Conservation (phyloP, 805 yeast species). For the Wilhelminamyces savonicus region DNA sequence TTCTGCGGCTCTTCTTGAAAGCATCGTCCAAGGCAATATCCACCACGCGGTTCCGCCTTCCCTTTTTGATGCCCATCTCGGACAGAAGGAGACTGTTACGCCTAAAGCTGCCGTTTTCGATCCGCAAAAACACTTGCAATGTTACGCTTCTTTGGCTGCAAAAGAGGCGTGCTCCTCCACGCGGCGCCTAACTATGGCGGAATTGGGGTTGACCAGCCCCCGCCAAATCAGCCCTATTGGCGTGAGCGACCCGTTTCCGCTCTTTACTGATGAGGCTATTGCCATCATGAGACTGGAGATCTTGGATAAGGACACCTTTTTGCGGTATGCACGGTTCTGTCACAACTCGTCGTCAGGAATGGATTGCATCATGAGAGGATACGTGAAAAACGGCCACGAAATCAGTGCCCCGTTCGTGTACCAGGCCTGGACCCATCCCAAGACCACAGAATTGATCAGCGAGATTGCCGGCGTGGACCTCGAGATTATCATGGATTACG, state of each 20-base stretch:
- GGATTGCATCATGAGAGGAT: constrained; percentile 48
- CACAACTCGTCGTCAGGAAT: constrained; percentile 42
- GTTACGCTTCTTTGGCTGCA: constrained; percentile 24
- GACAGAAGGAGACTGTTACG: constrained; percentile 10
- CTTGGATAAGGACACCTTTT: constrained; percentile 39
- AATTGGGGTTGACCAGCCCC: constrained; percentile 39
- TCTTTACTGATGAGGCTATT: constrained; percentile 55
- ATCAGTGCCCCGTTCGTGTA: constrained; percentile 44
- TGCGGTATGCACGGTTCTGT: constrained; percentile 37
- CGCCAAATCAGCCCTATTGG: constrained; percentile 50
- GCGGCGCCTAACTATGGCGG: constrained; percentile 39
- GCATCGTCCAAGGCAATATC: constrained; percentile 29
- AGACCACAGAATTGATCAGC: constrained; percentile 45
- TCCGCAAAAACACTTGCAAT: constrained; percentile 27
- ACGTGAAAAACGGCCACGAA: constrained; percentile 27
- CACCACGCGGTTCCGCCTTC: constrained; percentile 28
- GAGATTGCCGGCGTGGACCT: constrained; percentile 57
- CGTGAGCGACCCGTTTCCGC: constrained; percentile 54
- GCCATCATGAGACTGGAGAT: constrained; percentile 53
- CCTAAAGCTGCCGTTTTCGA: constrained; percentile 15
- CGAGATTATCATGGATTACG: constrained; percentile 51
- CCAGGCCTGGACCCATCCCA: constrained; percentile 56
- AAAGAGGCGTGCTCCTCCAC: constrained; percentile 31
- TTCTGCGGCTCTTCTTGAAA: constrained; percentile 22
- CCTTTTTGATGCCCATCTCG: constrained; percentile 25